Percentiles rank a stretch among this genome's conserved stretches.
These are phyloP conservation scores for Pythium biforme DNA, from an alignment of 352 stramenopile species.

Conservation along the genomic window DNA sequence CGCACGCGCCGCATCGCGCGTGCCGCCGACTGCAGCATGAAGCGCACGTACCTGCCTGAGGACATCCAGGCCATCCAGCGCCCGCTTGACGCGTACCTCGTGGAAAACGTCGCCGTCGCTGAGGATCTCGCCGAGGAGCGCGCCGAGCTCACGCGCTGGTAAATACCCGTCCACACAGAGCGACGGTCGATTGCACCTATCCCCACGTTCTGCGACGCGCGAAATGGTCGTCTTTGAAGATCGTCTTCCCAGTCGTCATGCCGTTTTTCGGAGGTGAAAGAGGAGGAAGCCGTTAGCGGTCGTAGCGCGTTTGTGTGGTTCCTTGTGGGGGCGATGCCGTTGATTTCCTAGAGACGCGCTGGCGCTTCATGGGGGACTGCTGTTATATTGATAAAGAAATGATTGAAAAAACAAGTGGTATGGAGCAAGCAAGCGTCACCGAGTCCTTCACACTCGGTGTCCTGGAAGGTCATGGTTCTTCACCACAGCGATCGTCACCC, in stretches of 20 bases:
- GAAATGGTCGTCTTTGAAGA: too few relatives aligned
- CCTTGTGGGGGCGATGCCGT: not conserved
- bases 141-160: constrained; percentile 80
- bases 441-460: not conserved
- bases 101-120: constrained; percentile 50
- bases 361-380: not conserved
- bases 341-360: not conserved
- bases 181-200: not conserved
- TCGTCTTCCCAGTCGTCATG: not conserved
- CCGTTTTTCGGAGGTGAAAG: too few relatives aligned
- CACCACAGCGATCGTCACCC: too few relatives aligned
- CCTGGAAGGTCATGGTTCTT: too few relatives aligned
- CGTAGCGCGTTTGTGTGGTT: not conserved
- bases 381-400: constrained; percentile 26
- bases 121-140: constrained; percentile 70
- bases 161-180: constrained; percentile 24
- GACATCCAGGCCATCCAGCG: constrained; percentile 87
- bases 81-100: constrained; percentile 74
- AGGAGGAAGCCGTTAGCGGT: not conserved
- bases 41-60: constrained; percentile 83
- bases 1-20: constrained; percentile 82
- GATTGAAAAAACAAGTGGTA: not conserved
- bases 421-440: not conserved
- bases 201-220: too few relatives aligned
- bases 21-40: constrained; percentile 80